phyloP scores from a whole-genome alignment of 192 early-diverging fungal species.

The Backusella psychrophila region DNA sequence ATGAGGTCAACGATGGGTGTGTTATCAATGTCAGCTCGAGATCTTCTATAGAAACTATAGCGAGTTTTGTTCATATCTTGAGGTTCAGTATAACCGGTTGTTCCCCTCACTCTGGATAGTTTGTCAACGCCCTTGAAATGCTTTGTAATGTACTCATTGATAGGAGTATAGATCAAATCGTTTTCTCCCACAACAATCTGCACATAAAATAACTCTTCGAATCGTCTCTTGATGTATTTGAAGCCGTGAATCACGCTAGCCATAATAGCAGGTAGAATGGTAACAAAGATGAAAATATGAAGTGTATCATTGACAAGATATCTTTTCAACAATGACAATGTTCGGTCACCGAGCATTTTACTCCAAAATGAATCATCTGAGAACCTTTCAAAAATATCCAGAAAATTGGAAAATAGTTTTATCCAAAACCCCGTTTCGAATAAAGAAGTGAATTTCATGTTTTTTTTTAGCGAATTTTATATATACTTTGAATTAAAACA shows the following conservation, averaged over 20 bases:
- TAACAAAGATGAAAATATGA: background rate
- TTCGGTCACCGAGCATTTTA: slow-evolving; percentile 6
- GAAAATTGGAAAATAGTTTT: background rate
- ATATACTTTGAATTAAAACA: background rate
- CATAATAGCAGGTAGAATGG: slow-evolving; percentile 10
- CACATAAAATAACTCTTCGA: slow-evolving; percentile 6
- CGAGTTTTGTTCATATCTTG: background rate
- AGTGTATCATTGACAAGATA: slow-evolving; percentile 19
- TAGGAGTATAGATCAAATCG: slow-evolving; percentile 13
- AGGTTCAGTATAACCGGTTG: background rate
- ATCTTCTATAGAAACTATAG: background rate
- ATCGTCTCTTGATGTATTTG: background rate
- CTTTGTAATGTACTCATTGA: slow-evolving; percentile 5
- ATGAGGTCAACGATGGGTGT: slow-evolving; percentile 10
- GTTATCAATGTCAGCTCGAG: background rate
- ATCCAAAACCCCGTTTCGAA: background rate
- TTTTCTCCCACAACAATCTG: slow-evolving; percentile 8
- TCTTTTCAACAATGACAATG: background rate
- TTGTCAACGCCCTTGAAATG: background rate
- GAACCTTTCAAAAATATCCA: slow-evolving; percentile 10
- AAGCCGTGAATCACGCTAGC: background rate
- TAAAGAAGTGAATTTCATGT: background rate
- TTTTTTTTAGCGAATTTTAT: background rate
- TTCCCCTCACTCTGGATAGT: background rate
- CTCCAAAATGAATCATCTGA: slow-evolving; percentile 22